Conservation (phyloP, 148 eudicot species). For the Salicornia ramosissima region DNA sequence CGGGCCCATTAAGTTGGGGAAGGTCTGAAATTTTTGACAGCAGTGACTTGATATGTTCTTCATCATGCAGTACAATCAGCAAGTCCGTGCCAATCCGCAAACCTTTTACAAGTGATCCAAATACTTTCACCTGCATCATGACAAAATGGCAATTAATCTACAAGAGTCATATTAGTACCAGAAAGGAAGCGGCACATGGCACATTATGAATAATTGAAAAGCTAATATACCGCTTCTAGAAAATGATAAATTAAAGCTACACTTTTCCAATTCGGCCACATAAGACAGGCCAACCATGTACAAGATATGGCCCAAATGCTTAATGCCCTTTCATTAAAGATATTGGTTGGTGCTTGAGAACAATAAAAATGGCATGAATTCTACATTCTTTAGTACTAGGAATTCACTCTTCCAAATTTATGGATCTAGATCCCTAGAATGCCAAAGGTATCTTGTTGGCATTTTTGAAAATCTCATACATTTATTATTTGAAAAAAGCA, state of each 20-base stretch:
- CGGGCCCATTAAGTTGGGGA: conserved; percentile 56
- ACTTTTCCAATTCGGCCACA: background rate
- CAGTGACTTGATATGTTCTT: conserved; percentile 36
- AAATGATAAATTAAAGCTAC: background rate
- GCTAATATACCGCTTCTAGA: background rate
- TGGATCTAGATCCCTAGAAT: background rate
- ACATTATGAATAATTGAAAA: background rate
- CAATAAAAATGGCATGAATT: background rate
- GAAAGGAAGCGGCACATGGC: background rate
- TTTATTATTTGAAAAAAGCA: too few relatives aligned
- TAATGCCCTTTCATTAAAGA: background rate
- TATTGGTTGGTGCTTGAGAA: background rate
- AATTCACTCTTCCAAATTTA: background rate
- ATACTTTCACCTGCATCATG: conserved; percentile 63
- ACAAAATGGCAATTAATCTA: conserved; percentile 1
- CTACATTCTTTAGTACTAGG: background rate
- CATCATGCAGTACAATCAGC: conserved; percentile 48
- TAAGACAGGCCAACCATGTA: background rate
- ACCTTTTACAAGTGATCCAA: conserved; percentile 85
- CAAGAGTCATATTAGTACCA: background rate
- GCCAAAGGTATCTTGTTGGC: background rate
- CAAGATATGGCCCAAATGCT: background rate
- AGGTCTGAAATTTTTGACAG: conserved; percentile 53
- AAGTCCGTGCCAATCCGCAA: conserved; percentile 65
- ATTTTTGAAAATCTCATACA: background rate